Evolutionary conservation across 805 yeast genomes (phyloP).

Genomic region (Maudiozyma barnettii): DNA sequence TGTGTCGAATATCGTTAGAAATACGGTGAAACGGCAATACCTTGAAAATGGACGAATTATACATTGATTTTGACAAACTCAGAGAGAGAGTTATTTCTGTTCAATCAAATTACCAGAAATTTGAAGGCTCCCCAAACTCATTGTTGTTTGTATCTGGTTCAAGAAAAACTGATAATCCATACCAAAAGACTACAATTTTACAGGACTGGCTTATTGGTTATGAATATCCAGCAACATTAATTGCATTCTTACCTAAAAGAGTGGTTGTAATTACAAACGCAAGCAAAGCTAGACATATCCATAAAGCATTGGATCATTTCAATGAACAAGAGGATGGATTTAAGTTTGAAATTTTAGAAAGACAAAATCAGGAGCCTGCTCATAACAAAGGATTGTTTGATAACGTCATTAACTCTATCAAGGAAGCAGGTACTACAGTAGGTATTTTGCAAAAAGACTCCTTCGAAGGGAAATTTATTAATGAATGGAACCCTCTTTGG

Average conservation of each 20-base stretch:
- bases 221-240: conserved; percentile 87
- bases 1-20: not conserved
- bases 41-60: conserved; percentile 24
- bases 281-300: conserved; percentile 73
- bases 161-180: conserved; percentile 79
- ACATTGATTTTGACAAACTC: conserved; percentile 23
- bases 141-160: conserved; percentile 72
- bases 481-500: conserved; percentile 57
- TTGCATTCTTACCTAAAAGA: conserved; percentile 52
- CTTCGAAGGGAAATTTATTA: conserved; percentile 74
- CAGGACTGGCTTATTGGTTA: conserved; percentile 92
- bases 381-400: conserved; percentile 61
- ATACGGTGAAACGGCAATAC: not conserved
- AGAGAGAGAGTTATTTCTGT: conserved; percentile 22
- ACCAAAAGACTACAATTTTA: conserved; percentile 74
- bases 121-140: conserved; percentile 33
- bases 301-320: conserved; percentile 21
- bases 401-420: conserved; percentile 41
- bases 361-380: conserved; percentile 67
- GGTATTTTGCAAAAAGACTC: conserved; percentile 71
- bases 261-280: conserved; percentile 65
- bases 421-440: conserved; percentile 38
- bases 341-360: conserved; percentile 49
- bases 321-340: conserved; percentile 44
- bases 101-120: conserved; percentile 19